phyloP scores from a whole-genome alignment of 352 stramenopile species.

The Phytophthora palmivora region DNA sequence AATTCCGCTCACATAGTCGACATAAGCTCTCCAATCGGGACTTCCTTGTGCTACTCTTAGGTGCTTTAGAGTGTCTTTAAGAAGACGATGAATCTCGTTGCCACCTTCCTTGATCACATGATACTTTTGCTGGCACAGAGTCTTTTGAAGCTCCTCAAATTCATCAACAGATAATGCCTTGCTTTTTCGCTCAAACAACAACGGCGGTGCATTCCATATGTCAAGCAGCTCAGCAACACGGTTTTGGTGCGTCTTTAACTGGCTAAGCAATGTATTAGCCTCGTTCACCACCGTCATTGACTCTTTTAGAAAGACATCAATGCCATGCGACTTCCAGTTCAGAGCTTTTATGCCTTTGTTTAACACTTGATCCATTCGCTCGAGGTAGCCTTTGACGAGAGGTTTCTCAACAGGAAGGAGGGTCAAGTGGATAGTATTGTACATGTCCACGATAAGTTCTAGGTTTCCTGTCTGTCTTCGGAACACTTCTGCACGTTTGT shows the following conservation, averaged over 20 bases:
- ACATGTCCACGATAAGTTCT: conserved; percentile 94
- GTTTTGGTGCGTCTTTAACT: conserved; percentile 90
- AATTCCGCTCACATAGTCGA: conserved; percentile 92
- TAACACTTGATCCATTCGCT: conserved; percentile 91
- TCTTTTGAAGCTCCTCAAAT: conserved; percentile 88
- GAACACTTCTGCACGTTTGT: conserved; percentile 93
- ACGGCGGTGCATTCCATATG: conserved; percentile 69
- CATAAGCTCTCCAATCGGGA: conserved; percentile 93
- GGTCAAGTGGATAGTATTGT: conserved; percentile 91
- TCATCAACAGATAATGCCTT: conserved; percentile 85
- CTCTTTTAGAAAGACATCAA: conserved; percentile 93
- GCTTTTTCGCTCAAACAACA: conserved; percentile 89
- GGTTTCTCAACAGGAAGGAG: conserved; percentile 91
- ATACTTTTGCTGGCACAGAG: conserved; percentile 82
- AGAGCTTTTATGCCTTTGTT: conserved; percentile 90
- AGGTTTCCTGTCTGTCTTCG: conserved; percentile 91
- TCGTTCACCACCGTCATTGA: conserved; percentile 91
- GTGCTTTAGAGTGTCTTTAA: conserved; percentile 92
- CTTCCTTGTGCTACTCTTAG: conserved; percentile 91
- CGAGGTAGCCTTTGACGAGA: conserved; percentile 88
- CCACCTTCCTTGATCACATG: conserved; percentile 89
- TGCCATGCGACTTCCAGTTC: conserved; percentile 95
- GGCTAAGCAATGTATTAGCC: conserved; percentile 82
- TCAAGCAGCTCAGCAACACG: conserved; percentile 82
- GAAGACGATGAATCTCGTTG: conserved; percentile 86